These are phyloP conservation scores for Tagetes erecta DNA, from an alignment of 129 eudicot genomes.

Conservation along the genomic window DNA sequence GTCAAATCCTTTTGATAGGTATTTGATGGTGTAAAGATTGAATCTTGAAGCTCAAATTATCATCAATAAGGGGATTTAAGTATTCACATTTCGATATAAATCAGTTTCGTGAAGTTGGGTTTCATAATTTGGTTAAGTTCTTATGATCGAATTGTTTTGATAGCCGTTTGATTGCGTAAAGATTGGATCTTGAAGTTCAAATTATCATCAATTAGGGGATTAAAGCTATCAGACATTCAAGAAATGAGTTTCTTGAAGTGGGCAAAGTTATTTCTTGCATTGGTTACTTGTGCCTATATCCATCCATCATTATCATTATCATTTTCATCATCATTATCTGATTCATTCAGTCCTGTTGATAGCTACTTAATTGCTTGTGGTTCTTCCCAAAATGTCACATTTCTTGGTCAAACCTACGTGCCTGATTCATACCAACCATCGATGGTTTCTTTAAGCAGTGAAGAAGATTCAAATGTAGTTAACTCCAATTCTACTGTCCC, in stretches of 20 bases:
- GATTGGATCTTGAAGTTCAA: constrained; percentile 29
- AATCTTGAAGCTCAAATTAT: constrained; percentile 23
- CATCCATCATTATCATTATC: constrained; percentile 39
- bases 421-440: constrained; percentile 35
- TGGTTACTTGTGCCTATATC: constrained; percentile 36
- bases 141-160: neutral
- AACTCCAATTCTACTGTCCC: constrained; percentile 72
- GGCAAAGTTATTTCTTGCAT: constrained; percentile 40
- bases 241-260: constrained; percentile 41
- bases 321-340: constrained; percentile 31
- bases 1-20: no score
- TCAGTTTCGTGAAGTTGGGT: constrained; percentile 11
- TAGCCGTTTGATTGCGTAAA: constrained; percentile 8
- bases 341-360: constrained; percentile 43
- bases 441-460: constrained; percentile 15
- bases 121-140: neutral
- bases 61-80: constrained; percentile 18
- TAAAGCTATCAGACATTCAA: neutral
- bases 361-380: constrained; percentile 85
- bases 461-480: constrained; percentile 40
- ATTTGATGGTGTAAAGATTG: constrained; percentile 16
- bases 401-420: constrained; percentile 59
- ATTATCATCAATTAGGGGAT: constrained; percentile 22
- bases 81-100: neutral
- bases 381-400: constrained; percentile 74